Conservation (phyloP, 106 monocot species). For the Apostasia ramifera region DNA sequence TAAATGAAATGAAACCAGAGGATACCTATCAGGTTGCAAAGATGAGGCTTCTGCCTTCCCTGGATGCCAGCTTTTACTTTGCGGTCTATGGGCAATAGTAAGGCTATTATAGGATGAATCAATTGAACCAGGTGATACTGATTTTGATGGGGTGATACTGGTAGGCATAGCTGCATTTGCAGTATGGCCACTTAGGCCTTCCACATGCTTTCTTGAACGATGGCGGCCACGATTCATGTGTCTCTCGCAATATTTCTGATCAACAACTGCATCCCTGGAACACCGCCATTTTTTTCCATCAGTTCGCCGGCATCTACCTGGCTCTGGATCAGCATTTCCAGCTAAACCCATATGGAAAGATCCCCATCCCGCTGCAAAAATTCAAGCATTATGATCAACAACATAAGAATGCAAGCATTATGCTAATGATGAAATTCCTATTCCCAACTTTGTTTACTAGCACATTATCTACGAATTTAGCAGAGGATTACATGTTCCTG, state of each 20-base stretch:
- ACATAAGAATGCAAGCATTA: not conserved
- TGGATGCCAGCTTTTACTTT: slow-evolving; percentile 32
- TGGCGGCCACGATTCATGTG: slow-evolving; percentile 98
- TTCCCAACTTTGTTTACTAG: not conserved
- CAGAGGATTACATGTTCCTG: slow-evolving; percentile 36
- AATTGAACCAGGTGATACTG: slow-evolving; percentile 18
- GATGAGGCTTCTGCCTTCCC: slow-evolving; percentile 16
- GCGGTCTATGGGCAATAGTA: slow-evolving; percentile 21
- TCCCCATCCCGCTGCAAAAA: slow-evolving; percentile 34
- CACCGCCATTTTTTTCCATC: slow-evolving; percentile 99
- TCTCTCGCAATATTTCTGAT: slow-evolving; percentile 94
- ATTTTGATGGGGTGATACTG: slow-evolving; percentile 22
- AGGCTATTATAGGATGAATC: slow-evolving; percentile 19
- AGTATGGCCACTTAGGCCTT: slow-evolving; percentile 84
- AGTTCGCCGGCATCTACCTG: slow-evolving; percentile 88
- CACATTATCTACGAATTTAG: not conserved
- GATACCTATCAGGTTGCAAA: slow-evolving; percentile 28
- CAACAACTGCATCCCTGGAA: slow-evolving; percentile 88
- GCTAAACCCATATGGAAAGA: slow-evolving; percentile 59
- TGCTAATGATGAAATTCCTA: not conserved
- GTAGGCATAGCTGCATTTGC: slow-evolving; percentile 36
- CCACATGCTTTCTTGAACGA: slow-evolving; percentile 99
- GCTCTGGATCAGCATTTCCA: slow-evolving; percentile 74
- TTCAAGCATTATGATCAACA: not conserved
- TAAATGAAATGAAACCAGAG: not conserved